Conservation (phyloP, 306 rosid genomes). For the Argentina anserina region DNA sequence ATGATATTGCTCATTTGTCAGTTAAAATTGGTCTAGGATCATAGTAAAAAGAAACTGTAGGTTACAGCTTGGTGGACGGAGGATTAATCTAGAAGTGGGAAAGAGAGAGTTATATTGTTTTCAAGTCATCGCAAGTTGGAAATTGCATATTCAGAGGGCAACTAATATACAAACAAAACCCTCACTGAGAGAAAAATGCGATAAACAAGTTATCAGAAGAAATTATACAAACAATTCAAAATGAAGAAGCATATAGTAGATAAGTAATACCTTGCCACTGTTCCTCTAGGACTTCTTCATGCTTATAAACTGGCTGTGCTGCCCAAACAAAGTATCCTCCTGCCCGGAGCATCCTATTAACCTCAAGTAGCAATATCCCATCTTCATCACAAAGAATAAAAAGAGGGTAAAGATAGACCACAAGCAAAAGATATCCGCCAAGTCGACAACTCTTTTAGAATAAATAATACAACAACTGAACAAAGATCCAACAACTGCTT, state of each 20-base stretch:
- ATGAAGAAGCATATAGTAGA: not conserved
- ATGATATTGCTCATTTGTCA: not conserved
- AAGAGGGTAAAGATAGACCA: not conserved
- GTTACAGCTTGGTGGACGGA: not conserved
- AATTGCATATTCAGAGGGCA: not conserved
- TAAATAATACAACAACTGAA: not conserved
- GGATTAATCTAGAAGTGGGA: not conserved
- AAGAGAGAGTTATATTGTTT: not conserved
- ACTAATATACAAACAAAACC: slow-evolving; percentile 14
- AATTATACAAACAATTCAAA: not conserved
- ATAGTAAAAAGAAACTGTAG: not conserved
- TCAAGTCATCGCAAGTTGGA: not conserved
- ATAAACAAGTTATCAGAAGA: not conserved
- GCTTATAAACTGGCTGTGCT: slow-evolving; percentile 98
- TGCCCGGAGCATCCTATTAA: slow-evolving; percentile 84
- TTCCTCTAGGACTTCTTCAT: slow-evolving; percentile 77
- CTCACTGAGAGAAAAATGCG: not conserved
- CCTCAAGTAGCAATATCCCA: slow-evolving; percentile 93
- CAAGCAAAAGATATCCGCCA: slow-evolving; percentile 24
- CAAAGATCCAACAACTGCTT: not conserved
- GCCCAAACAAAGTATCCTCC: slow-evolving; percentile 99
- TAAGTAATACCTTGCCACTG: slow-evolving; percentile 83
- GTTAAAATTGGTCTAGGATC: not conserved
- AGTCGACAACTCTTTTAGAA: not conserved
- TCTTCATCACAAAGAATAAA: slow-evolving; percentile 51